A percentile compares a stretch with the other conserved stretches of the same genome.
These are phyloP conservation scores for Podospora pseudocomata DNA, from an alignment of 495 filamentous ascomycete species.

Conservation along the genomic window DNA sequence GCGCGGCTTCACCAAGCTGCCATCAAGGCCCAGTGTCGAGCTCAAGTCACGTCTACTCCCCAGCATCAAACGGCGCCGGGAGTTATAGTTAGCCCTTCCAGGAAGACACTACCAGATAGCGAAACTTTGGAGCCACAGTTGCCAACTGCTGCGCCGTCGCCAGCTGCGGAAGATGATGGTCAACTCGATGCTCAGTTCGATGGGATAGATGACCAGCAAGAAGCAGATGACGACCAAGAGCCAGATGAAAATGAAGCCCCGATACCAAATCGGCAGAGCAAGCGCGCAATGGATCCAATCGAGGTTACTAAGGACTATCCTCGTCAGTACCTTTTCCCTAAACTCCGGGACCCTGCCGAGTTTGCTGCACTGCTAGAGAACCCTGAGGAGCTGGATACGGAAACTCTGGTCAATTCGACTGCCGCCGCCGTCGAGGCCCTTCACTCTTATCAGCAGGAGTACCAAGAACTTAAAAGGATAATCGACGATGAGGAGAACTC, in stretches of 20 bases:
- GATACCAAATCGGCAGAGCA: neutral
- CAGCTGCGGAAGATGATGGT: slow-evolving; percentile 21
- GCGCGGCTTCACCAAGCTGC: slow-evolving; percentile 20
- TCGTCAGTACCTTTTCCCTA: slow-evolving; percentile 31
- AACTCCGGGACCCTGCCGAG: slow-evolving; percentile 37
- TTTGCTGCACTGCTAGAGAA: slow-evolving; percentile 35
- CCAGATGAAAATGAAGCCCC: slow-evolving; percentile 2
- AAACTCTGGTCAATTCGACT: slow-evolving; percentile 53
- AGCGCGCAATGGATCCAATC: slow-evolving; percentile 16
- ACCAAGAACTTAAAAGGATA: slow-evolving; percentile 55
- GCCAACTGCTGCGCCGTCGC: slow-evolving; percentile 29
- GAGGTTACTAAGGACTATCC: slow-evolving; percentile 25
- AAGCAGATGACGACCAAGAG: slow-evolving; percentile 23
- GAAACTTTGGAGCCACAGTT: slow-evolving; percentile 15
- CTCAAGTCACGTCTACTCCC: neutral
- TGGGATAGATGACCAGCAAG: slow-evolving; percentile 27
- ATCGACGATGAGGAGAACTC: slow-evolving; percentile 48
- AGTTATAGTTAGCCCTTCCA: neutral
- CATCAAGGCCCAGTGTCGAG: slow-evolving; percentile 3
- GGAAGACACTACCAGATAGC: neutral
- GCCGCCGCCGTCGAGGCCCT: slow-evolving; percentile 53
- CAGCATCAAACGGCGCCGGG: too few relatives aligned
- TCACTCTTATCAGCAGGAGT: slow-evolving; percentile 62
- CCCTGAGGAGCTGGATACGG: slow-evolving; percentile 35
- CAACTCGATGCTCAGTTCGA: slow-evolving; percentile 14